These are phyloP conservation scores for Nepenthes mirabilis DNA, from an alignment of 148 eudicot species.

Conservation along the genomic window DNA sequence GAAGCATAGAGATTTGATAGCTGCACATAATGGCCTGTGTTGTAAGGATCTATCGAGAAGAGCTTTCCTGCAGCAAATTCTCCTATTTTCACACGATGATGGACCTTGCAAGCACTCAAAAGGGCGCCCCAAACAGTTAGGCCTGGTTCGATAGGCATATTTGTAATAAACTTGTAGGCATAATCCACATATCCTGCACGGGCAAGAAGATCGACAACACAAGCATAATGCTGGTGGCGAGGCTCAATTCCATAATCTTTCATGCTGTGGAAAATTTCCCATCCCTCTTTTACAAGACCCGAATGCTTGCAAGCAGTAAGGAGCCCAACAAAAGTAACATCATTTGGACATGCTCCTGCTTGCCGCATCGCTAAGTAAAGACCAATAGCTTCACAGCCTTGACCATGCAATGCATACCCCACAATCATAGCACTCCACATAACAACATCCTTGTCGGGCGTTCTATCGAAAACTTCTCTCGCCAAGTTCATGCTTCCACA, in stretches of 20 bases:
- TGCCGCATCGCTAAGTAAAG: slow-evolving; percentile 40
- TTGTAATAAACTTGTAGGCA: slow-evolving; percentile 45
- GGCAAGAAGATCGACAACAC: slow-evolving; percentile 64
- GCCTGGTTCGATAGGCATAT: slow-evolving; percentile 52
- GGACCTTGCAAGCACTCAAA: slow-evolving; percentile 51
- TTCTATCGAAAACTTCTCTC: slow-evolving; percentile 32
- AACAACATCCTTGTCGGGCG: slow-evolving; percentile 39
- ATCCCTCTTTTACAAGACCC: slow-evolving; percentile 61
- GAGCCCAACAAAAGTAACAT: slow-evolving; percentile 58
- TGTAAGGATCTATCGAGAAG: slow-evolving; percentile 43
- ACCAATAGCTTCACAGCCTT: slow-evolving; percentile 46
- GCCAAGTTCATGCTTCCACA: slow-evolving; percentile 62
- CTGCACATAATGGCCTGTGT: slow-evolving; percentile 58
- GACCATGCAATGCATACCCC: slow-evolving; percentile 61
- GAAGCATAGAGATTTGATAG: slow-evolving; percentile 72
- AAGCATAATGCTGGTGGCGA: slow-evolving; percentile 59
- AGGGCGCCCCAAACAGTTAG: slow-evolving; percentile 65
- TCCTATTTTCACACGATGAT: slow-evolving; percentile 46
- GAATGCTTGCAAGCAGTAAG: slow-evolving; percentile 73
- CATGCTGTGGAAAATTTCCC: slow-evolving; percentile 55
- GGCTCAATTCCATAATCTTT: slow-evolving; percentile 46
- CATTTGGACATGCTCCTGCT: slow-evolving; percentile 39
- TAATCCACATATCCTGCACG: slow-evolving; percentile 46
- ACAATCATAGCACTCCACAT: slow-evolving; percentile 75
- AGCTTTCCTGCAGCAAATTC: slow-evolving; percentile 54